These are phyloP conservation scores for Capsella rubella DNA, from an alignment of 441 rosid genomes.

Conservation along the genomic window DNA sequence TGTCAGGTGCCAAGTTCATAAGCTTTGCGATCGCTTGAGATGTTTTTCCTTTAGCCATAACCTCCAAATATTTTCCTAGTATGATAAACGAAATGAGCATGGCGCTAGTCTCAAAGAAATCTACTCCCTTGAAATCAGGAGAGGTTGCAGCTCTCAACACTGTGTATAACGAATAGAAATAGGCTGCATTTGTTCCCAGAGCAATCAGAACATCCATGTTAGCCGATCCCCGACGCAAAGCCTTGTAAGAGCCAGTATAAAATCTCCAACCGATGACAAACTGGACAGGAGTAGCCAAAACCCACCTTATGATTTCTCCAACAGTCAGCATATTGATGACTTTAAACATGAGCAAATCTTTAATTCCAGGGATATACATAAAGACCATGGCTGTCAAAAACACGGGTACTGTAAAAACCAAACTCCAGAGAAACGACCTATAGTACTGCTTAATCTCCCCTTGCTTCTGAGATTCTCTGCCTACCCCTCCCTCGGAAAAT, in stretches of 20 bases:
- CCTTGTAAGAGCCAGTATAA: constrained; percentile 78
- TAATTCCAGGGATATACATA: constrained; percentile 77
- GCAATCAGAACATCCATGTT: constrained; percentile 96
- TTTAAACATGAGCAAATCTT: constrained; percentile 61
- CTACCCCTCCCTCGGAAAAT: constrained; percentile 62
- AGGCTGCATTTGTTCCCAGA: constrained; percentile 94
- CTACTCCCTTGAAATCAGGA: constrained; percentile 66
- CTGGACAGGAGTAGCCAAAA: constrained; percentile 85
- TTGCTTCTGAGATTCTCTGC: constrained; percentile 60
- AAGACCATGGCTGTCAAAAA: constrained; percentile 84
- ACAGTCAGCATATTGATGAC: constrained; percentile 75
- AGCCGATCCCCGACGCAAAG: constrained; percentile 78
- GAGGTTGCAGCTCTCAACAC: constrained; percentile 81
- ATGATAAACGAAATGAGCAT: constrained; percentile 94
- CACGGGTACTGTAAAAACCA: constrained; percentile 84
- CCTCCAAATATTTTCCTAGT: constrained; percentile 90
- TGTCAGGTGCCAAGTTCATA: constrained; percentile 80
- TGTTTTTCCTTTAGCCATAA: constrained; percentile 89
- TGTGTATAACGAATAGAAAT: constrained; percentile 81
- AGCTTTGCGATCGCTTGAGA: constrained; percentile 96
- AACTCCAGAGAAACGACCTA: constrained; percentile 76
- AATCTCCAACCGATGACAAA: constrained; percentile 84
- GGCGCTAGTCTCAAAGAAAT: constrained; percentile 94
- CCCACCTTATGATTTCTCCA: constrained; percentile 79
- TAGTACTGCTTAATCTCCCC: constrained; percentile 71